phyloP scores from a whole-genome alignment of 495 filamentous ascomycete genomes.

The Trichocladium antarcticum region DNA sequence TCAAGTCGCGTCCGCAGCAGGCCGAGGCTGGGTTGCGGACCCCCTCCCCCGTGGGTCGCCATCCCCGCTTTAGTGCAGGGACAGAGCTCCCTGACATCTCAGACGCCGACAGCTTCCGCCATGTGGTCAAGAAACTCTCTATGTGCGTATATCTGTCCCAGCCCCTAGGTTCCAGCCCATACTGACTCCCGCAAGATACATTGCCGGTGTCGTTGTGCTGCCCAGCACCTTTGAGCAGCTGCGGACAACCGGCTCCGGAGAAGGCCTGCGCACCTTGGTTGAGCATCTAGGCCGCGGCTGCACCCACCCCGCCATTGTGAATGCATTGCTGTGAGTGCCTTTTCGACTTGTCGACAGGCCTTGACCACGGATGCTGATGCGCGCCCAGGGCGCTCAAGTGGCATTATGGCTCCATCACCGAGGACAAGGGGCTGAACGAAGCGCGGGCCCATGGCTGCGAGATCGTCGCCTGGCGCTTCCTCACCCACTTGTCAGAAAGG shows the following conservation, averaged over 20 bases:
- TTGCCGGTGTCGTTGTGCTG: constrained; percentile 51
- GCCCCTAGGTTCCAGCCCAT: neutral
- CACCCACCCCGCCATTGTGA: constrained; percentile 64
- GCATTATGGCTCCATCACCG: constrained; percentile 53
- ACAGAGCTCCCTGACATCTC: constrained; percentile 51
- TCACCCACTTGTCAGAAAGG: constrained; percentile 63
- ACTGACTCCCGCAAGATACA: constrained; percentile 40
- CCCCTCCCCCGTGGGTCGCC: constrained; percentile 18
- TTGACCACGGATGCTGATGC: neutral
- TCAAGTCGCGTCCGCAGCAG: constrained; percentile 30
- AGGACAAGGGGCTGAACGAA: constrained; percentile 62
- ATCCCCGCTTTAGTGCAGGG: constrained; percentile 24
- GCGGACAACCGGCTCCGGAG: constrained; percentile 52
- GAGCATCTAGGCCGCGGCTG: constrained; percentile 51
- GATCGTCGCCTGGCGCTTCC: constrained; percentile 82
- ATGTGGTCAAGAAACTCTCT: constrained; percentile 58
- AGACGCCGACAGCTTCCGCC: constrained; percentile 51
- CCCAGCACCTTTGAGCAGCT: constrained; percentile 74
- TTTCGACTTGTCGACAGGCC: too few relatives aligned
- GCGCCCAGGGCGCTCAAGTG: constrained; percentile 60
- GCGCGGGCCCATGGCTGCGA: constrained; percentile 79
- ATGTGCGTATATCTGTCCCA: constrained; percentile 34
- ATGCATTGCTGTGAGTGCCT: constrained; percentile 59
- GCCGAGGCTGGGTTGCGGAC: constrained; percentile 15
- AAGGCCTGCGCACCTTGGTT: constrained; percentile 53